Conservation (phyloP, 352 stramenopile species). For the Phytophthora pisi region DNA sequence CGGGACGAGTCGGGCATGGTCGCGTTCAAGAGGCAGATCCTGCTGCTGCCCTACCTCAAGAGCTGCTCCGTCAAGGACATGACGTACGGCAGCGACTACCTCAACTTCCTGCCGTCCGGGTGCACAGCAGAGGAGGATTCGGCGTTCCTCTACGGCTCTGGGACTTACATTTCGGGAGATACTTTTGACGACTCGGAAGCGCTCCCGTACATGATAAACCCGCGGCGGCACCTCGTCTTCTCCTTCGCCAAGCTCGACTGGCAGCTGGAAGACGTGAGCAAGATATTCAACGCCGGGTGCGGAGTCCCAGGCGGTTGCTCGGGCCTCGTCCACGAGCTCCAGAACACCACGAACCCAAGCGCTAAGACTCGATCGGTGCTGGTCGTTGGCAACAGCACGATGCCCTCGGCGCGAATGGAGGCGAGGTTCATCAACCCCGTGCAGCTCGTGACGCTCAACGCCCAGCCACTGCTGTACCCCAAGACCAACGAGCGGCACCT, state of each 20-base stretch:
- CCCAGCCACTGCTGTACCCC: conserved; percentile 25
- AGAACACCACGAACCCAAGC: conserved; percentile 16
- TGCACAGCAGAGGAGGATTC: conserved; percentile 33
- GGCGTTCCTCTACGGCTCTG: conserved; percentile 43
- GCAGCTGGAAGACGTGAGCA: conserved; percentile 37
- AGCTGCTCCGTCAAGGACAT: conserved; percentile 43
- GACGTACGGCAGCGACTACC: conserved; percentile 41
- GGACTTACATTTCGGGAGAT: conserved; percentile 37
- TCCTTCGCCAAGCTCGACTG: conserved; percentile 46
- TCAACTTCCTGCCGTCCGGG: conserved; percentile 37
- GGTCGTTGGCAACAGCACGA: conserved; percentile 28
- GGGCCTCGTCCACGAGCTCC: conserved; percentile 34
- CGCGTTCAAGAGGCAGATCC: conserved; percentile 44
- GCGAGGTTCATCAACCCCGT: conserved; percentile 30
- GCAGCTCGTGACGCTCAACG: conserved; percentile 31
- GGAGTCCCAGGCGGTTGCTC: conserved; percentile 22
- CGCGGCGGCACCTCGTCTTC: conserved; percentile 40
- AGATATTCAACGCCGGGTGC: conserved; percentile 40
- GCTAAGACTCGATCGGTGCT: conserved; percentile 24
- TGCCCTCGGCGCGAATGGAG: conserved; percentile 23
- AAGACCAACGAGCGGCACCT: conserved; percentile 21
- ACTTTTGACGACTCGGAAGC: conserved; percentile 15
- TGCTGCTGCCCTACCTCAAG: conserved; percentile 45
- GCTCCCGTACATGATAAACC: conserved; percentile 32
- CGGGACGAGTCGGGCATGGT: conserved; percentile 38